A percentile compares a stretch with the other conserved stretches of the same genome.
Conservation (phyloP, 2,329 filamentous ascomycete genomes). For the Monilinia fructigena region DNA sequence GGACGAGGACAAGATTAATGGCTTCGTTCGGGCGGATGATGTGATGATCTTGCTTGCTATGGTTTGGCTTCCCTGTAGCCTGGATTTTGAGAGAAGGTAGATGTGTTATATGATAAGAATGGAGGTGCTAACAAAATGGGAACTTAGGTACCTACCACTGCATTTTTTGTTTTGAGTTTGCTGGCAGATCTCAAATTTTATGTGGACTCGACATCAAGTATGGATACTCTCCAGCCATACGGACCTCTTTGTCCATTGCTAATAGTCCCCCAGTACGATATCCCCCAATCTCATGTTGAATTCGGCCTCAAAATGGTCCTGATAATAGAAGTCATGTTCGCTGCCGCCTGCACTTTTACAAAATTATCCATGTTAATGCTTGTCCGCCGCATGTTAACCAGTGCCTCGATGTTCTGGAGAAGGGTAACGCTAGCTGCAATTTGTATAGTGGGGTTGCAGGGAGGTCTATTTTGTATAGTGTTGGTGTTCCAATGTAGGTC, state of each 20-base stretch:
- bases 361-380: conserved; percentile 44
- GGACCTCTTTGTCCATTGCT: not conserved
- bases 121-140: not conserved
- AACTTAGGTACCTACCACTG: conserved; percentile 40
- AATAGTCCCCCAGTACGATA: conserved; percentile 41
- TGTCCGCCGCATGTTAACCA: conserved; percentile 31
- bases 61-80: conserved; percentile 26
- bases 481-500: conserved; percentile 36
- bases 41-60: conserved; percentile 47
- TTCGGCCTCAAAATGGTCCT: conserved; percentile 43
- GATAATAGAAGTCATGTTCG: conserved; percentile 43
- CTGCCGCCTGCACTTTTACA: conserved; percentile 40
- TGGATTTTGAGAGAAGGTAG: not conserved
- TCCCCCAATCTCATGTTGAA: conserved; percentile 40
- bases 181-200: conserved; percentile 42
- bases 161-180: conserved; percentile 42
- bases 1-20: conserved; percentile 46
- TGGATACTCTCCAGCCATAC: not conserved
- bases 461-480: conserved; percentile 32
- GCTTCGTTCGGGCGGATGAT: conserved; percentile 49
- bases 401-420: conserved; percentile 32
- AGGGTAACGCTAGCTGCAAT: conserved; percentile 30
- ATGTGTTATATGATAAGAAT: not conserved
- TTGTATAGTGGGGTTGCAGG: conserved; percentile 30
- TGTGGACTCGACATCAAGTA: conserved; percentile 42